These are phyloP conservation scores for Solanum raphanifolium DNA, from an alignment of 257 asterid species.

Conservation along the genomic window DNA sequence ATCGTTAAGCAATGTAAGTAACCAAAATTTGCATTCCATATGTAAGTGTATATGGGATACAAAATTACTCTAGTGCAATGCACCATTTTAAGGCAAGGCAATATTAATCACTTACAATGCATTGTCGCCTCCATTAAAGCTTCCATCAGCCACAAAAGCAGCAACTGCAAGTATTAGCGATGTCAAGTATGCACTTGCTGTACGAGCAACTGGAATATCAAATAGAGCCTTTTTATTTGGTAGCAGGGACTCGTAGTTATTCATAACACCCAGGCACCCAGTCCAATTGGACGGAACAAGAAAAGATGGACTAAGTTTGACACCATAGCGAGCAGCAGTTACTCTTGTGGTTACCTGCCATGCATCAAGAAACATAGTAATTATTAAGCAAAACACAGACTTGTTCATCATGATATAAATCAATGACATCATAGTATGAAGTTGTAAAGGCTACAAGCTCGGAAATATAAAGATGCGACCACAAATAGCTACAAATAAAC, in stretches of 20 bases:
- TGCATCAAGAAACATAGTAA: background rate
- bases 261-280: slow-evolving; percentile 86
- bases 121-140: slow-evolving; percentile 85
- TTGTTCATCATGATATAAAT: background rate
- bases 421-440: background rate
- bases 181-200: slow-evolving; percentile 79
- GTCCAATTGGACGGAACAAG: slow-evolving; percentile 94
- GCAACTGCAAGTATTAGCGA: slow-evolving; percentile 55
- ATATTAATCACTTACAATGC: slow-evolving; percentile 52
- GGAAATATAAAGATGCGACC: background rate
- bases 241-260: slow-evolving; percentile 71
- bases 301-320: slow-evolving; percentile 90
- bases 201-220: slow-evolving; percentile 81
- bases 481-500: background rate
- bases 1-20: background rate
- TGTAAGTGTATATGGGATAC: background rate
- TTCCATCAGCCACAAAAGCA: slow-evolving; percentile 75
- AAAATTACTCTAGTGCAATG: background rate
- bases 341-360: slow-evolving; percentile 68
- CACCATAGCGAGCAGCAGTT: slow-evolving; percentile 66
- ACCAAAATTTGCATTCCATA: background rate
- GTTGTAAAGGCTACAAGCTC: background rate
- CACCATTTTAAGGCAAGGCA: background rate
- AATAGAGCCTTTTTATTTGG: slow-evolving; percentile 81
- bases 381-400: background rate